These are phyloP conservation scores for Suillus bovinus DNA, from an alignment of 768 basidiomycete genomes.

Conservation along the genomic window DNA sequence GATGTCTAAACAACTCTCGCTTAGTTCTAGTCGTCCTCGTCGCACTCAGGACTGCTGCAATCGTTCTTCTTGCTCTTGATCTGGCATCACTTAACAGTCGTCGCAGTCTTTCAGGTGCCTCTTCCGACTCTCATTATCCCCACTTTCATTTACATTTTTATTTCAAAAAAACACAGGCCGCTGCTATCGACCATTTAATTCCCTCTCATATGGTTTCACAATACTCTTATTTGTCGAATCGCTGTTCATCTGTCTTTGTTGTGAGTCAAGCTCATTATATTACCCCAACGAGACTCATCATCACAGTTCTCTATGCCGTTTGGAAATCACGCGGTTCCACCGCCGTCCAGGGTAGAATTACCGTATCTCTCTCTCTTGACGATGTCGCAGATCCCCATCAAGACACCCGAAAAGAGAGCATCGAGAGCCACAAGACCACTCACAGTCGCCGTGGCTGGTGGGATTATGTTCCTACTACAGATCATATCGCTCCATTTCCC, in stretches of 20 bases:
- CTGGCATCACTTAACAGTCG: conserved; percentile 37
- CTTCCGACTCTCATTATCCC: background rate
- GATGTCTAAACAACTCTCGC: conserved; percentile 61
- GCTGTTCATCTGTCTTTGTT: conserved; percentile 59
- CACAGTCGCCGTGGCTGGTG: conserved; percentile 49
- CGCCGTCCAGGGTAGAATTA: conserved; percentile 55
- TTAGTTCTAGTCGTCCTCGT: conserved; percentile 46
- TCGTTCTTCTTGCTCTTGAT: conserved; percentile 44
- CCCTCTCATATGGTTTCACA: conserved; percentile 41
- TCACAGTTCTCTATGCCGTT: conserved; percentile 53
- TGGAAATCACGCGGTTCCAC: conserved; percentile 53
- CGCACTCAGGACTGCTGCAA: conserved; percentile 43
- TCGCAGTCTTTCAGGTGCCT: conserved; percentile 51
- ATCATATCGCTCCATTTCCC: conserved; percentile 6
- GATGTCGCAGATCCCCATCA: conserved; percentile 31
- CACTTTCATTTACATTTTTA: background rate
- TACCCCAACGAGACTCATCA: conserved; percentile 8
- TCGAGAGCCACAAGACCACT: conserved; percentile 3
- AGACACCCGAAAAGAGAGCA: conserved; percentile 8
- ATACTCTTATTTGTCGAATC: conserved; percentile 54
- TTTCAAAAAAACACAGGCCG: conserved; percentile 38
- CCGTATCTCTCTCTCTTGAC: conserved; percentile 47
- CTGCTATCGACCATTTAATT: conserved; percentile 40
- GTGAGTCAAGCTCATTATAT: conserved; percentile 38
- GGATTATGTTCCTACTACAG: conserved; percentile 47